Evolutionary conservation across 306 rosid genomes (phyloP), one percentile per base, ranked within the genome.

Genomic region (Corylus avellana): DNA sequence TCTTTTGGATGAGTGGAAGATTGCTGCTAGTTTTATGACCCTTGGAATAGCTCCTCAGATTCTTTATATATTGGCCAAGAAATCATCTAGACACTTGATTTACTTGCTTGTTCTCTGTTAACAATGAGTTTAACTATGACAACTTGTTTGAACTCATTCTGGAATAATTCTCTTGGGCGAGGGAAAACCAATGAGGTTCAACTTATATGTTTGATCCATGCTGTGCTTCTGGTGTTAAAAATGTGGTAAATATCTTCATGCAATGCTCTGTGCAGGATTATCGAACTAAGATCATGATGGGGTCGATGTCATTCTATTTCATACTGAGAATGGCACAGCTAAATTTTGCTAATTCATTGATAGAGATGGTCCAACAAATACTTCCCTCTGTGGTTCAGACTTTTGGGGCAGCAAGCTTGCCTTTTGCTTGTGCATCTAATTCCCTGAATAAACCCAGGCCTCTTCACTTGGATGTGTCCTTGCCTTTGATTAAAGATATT

Each of bases 351-450:
- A 75, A 72, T 77, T 74, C 81, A 82, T 77, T 90, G 82, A 70
- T 70, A 63, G 86, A 89, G 73, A 77, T 57, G 72, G 68, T 80
- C 79, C 89, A 67, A 68, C 84, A 74, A 73, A 70, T 83, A 42
- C 80, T 91, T 82, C 84, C 84, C 77, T 22, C 64, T 22, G n/a
- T 88, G 63, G 74, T 86, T 77, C 94, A 84, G 80, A 81, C 81
- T 76, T 85, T 82, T 75, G 76, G 85, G 67, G 80, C 80, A 56
- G 67, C 91, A 79, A 84, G 84, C 86, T 83, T 85, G 85, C 91
- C 97, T 27, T 86, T 91, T 90, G 99, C 99, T 63, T 89, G 92
- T 80, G 81, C 88, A 56, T 93, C 99, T 44, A 89, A 91, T 81
- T 6, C 87, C 73, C 71, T 93, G 93, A 91, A 93, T 73, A 95